Conservation (phyloP, 148 eudicot genomes). For the Camellia lanceoleosa region DNA sequence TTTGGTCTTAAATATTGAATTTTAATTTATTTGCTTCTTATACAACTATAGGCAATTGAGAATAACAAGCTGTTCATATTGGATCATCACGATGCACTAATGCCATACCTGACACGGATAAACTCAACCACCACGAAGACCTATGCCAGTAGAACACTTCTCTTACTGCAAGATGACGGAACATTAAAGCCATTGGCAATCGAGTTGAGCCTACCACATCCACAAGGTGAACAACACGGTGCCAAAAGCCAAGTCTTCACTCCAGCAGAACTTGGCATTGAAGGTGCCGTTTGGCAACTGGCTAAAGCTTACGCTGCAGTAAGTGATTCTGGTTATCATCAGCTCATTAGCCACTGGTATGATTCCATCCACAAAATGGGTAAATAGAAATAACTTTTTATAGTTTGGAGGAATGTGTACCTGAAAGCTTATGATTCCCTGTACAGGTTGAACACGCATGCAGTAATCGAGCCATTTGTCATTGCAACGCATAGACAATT, state of each 20-base stretch:
- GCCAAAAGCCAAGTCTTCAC: slow-evolving; percentile 65
- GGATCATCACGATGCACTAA: slow-evolving; percentile 75
- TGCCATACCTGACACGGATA: slow-evolving; percentile 72
- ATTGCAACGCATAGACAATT: slow-evolving; percentile 66
- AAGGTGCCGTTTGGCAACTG: slow-evolving; percentile 74
- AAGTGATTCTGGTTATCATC: slow-evolving; percentile 90
- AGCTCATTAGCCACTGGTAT: slow-evolving; percentile 91
- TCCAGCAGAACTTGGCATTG: slow-evolving; percentile 59
- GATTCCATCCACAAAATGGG: background rate
- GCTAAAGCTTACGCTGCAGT: slow-evolving; percentile 91
- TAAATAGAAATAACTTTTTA: background rate
- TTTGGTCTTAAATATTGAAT: background rate
- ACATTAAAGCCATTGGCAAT: slow-evolving; percentile 82
- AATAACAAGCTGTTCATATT: slow-evolving; percentile 66
- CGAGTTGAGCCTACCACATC: slow-evolving; percentile 78
- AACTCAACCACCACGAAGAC: slow-evolving; percentile 70
- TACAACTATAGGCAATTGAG: slow-evolving; percentile 51
- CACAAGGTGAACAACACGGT: slow-evolving; percentile 58
- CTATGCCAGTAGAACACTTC: slow-evolving; percentile 71
- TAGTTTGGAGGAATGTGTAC: background rate
- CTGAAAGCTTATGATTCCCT: background rate
- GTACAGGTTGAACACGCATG: slow-evolving; percentile 77
- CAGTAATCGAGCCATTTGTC: slow-evolving; percentile 67
- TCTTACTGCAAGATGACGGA: slow-evolving; percentile 70
- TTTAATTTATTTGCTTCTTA: slow-evolving; percentile 2